Evolutionary conservation across 176 grass and related monocot species (phyloP).

Genomic region (Areca catechu): DNA sequence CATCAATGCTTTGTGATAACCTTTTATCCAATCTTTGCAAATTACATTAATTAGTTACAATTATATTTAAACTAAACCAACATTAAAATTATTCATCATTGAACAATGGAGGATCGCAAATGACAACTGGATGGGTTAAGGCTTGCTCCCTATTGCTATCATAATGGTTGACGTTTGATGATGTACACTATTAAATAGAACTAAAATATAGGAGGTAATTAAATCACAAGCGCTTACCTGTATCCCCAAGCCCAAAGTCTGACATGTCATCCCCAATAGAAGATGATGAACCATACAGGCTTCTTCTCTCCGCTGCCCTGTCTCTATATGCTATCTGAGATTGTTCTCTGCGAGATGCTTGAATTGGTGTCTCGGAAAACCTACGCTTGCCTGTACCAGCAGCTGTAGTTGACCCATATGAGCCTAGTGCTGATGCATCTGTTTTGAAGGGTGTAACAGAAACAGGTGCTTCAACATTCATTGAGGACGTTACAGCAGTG

Average conservation of each 20-base stretch:
- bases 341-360: constrained; percentile 23
- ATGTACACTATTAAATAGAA: constrained; percentile 7
- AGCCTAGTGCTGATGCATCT: constrained; percentile 52
- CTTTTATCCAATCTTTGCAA: too few species aligned
- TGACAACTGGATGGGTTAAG: too few species aligned
- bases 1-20: too few species aligned
- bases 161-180: neutral
- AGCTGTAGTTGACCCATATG: constrained; percentile 42
- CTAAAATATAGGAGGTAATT: neutral
- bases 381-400: constrained; percentile 64
- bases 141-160: too few species aligned
- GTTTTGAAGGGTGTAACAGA: constrained; percentile 57
- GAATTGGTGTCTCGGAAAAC: constrained; percentile 82
- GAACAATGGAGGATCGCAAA: too few species aligned
- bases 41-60: too few species aligned
- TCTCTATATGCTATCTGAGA: constrained; percentile 75
- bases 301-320: constrained; percentile 90
- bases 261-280: constrained; percentile 32
- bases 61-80: too few species aligned
- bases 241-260: constrained; percentile 33
- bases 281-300: constrained; percentile 65
- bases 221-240: constrained; percentile 55
- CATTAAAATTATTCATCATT: too few species aligned
- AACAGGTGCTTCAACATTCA: constrained; percentile 23
- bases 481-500: constrained; percentile 12